Conservation (phyloP, 495 filamentous ascomycete genomes). For the Aspergillus panamensis region DNA sequence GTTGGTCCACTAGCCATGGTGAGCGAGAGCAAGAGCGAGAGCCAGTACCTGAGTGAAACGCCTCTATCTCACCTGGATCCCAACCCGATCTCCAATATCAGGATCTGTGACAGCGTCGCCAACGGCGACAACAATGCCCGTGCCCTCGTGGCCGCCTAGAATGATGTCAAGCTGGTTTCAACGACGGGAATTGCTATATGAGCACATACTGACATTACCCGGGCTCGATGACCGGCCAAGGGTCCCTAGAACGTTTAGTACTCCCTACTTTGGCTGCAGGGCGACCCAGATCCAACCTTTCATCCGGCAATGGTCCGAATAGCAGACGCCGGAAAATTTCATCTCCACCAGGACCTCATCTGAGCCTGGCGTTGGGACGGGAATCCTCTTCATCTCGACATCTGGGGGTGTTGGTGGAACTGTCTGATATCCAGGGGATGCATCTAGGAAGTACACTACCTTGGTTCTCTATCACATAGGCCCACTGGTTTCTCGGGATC, state of each 20-base stretch:
- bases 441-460: neutral
- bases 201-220: neutral
- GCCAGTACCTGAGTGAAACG: no score
- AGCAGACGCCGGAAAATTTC: constrained; percentile 14
- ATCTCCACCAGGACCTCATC: constrained; percentile 14
- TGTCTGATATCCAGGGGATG: neutral
- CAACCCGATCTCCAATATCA: constrained; percentile 12
- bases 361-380: constrained; percentile 1
- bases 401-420: neutral
- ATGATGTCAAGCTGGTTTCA: neutral
- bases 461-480: neutral
- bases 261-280: no score
- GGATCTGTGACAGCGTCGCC: constrained; percentile 1
- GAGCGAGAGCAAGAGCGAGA: no score
- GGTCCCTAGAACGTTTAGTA: neutral
- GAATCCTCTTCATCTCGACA: neutral
- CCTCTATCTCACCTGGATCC: constrained; percentile 12
- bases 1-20: constrained; percentile 62
- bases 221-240: neutral
- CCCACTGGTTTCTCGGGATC: neutral
- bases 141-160: constrained; percentile 11
- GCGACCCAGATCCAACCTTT: neutral
- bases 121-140: constrained; percentile 1
- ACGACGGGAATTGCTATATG: no score
- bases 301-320: constrained; percentile 6